Percentiles rank a stretch among this genome's conserved stretches.
phyloP scores from a whole-genome alignment of 2,329 filamentous ascomycete genomes.

The Pseudofabraea citricarpa region DNA sequence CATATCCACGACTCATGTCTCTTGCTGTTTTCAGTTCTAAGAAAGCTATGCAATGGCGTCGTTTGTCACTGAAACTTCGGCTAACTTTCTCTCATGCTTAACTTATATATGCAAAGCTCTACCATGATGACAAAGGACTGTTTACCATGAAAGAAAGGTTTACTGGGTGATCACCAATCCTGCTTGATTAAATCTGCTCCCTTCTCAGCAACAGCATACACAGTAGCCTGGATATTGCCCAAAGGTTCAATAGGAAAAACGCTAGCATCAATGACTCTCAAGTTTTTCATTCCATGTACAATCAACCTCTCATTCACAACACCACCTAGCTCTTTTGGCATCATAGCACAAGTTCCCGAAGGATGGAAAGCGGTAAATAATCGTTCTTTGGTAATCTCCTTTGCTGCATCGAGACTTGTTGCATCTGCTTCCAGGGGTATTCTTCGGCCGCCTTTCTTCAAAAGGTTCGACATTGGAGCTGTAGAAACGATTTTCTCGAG shows the following conservation, averaged over 20 bases:
- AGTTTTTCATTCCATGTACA: constrained; percentile 5
- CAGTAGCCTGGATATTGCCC: constrained; percentile 3
- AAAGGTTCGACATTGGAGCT: not conserved
- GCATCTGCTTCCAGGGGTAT: not conserved
- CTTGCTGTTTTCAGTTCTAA: too few species aligned
- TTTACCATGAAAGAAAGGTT: too few species aligned
- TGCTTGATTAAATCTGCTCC: constrained; percentile 45
- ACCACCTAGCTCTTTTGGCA: constrained; percentile 7
- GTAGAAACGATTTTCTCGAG: not conserved
- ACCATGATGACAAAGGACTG: too few species aligned
- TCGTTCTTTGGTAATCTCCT: not conserved
- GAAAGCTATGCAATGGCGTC: too few species aligned
- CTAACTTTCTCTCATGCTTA: too few species aligned
- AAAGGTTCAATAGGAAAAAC: constrained; percentile 6
- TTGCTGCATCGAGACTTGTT: not conserved
- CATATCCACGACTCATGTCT: too few species aligned
- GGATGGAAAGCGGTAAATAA: constrained; percentile 29
- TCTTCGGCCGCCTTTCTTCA: not conserved
- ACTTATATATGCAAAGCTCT: too few species aligned
- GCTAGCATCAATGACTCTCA: constrained; percentile 6
- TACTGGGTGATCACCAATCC: too few species aligned
- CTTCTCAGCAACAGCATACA: constrained; percentile 7
- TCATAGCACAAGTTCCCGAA: constrained; percentile 31
- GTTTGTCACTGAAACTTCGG: too few species aligned
- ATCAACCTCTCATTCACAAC: constrained; percentile 4